phyloP scores from a whole-genome alignment of 129 eudicot species.

The Artemisia argyi region DNA sequence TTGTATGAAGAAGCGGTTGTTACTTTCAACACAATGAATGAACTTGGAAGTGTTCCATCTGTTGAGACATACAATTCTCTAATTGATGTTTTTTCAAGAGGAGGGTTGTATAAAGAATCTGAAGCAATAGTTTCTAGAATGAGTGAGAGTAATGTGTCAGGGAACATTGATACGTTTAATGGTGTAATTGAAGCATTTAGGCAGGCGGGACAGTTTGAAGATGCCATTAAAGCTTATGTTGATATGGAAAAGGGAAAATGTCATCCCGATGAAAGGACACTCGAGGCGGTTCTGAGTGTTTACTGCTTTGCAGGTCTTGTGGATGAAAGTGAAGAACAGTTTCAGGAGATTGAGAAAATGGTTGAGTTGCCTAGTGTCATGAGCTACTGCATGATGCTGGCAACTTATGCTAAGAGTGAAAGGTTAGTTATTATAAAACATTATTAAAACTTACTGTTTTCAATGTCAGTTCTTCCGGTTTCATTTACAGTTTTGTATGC shows the following conservation, averaged over 20 bases:
- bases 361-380: conserved; percentile 86
- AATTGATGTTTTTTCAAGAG: conserved; percentile 76
- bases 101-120: conserved; percentile 79
- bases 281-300: conserved; percentile 87
- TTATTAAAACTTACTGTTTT: too few relatives aligned
- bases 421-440: conserved; percentile 73
- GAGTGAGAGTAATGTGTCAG: conserved; percentile 56
- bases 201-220: conserved; percentile 88
- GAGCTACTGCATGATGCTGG: conserved; percentile 97
- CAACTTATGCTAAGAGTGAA: conserved; percentile 73
- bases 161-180: conserved; percentile 63
- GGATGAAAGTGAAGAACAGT: conserved; percentile 92
- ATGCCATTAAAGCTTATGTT: conserved; percentile 84
- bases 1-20: conserved; percentile 92
- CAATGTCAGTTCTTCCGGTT: neutral
- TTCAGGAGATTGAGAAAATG: conserved; percentile 74
- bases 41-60: conserved; percentile 74
- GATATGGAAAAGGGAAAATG: conserved; percentile 88
- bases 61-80: conserved; percentile 72
- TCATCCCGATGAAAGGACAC: conserved; percentile 80
- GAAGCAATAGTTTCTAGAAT: conserved; percentile 64
- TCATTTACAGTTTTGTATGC: conserved; percentile 18
- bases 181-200: conserved; percentile 84
- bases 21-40: conserved; percentile 90
- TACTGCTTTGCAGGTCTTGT: conserved; percentile 96